These are phyloP conservation scores for Coemansia reversa DNA, from an alignment of 192 early-diverging fungal genomes.

Conservation along the genomic window DNA sequence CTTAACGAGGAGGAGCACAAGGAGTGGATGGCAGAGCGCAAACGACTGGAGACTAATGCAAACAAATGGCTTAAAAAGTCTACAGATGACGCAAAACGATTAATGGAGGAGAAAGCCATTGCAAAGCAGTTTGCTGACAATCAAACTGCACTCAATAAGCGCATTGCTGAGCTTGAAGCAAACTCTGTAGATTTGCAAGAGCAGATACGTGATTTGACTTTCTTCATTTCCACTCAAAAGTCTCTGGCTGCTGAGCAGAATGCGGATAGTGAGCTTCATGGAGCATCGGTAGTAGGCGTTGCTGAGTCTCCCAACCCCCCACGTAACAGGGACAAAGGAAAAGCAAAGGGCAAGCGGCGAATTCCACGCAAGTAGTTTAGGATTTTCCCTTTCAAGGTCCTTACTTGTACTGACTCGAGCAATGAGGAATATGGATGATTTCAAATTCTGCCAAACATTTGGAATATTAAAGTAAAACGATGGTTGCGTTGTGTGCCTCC, in stretches of 20 bases:
- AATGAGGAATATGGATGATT: neutral
- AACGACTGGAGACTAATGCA: constrained; percentile 59
- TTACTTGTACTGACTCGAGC: constrained; percentile 1
- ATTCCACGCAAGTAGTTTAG: neutral
- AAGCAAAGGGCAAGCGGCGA: constrained; percentile 13
- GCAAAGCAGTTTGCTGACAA: constrained; percentile 60
- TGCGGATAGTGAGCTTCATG: constrained; percentile 9
- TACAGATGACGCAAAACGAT: constrained; percentile 73
- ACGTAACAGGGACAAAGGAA: constrained; percentile 5
- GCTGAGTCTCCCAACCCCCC: constrained; percentile 7
- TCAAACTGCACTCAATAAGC: constrained; percentile 59
- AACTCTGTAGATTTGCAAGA: constrained; percentile 72
- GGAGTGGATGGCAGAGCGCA: constrained; percentile 26
- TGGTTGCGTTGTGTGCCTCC: too few species aligned
- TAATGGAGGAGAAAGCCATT: constrained; percentile 44
- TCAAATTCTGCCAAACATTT: neutral
- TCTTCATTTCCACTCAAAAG: constrained; percentile 77
- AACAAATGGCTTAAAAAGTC: constrained; percentile 59
- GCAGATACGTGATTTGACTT: constrained; percentile 89
- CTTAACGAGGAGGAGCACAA: constrained; percentile 55
- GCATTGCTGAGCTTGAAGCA: constrained; percentile 59
- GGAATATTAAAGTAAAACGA: neutral
- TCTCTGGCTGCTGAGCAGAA: constrained; percentile 40
- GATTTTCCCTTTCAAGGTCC: neutral
- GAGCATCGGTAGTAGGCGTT: constrained; percentile 25